phyloP scores from a whole-genome alignment of 2,329 filamentous ascomycete genomes.

The Trichophyton rubrum region DNA sequence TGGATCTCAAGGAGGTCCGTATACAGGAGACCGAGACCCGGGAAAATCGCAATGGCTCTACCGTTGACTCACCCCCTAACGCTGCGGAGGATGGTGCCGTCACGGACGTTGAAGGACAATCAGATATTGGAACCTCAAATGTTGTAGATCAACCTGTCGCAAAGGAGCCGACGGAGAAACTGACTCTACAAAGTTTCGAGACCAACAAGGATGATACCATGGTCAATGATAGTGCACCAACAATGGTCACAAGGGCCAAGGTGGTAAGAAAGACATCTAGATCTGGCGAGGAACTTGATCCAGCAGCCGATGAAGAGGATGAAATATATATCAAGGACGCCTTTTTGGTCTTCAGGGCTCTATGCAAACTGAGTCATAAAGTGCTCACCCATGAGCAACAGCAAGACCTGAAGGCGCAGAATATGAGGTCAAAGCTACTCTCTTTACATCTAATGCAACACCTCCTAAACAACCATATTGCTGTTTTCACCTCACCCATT shows the following conservation, averaged over 20 bases:
- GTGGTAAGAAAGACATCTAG: constrained; percentile 34
- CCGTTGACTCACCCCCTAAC: constrained; percentile 26
- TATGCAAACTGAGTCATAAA: constrained; percentile 96
- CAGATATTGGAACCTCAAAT: constrained; percentile 26
- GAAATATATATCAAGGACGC: constrained; percentile 96
- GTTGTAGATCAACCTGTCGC: constrained; percentile 33
- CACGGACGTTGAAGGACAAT: constrained; percentile 37
- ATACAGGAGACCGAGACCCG: constrained; percentile 33
- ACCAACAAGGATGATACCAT: constrained; percentile 54
- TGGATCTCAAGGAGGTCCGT: constrained; percentile 77
- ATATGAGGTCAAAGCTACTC: constrained; percentile 93
- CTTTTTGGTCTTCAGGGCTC: constrained; percentile 91
- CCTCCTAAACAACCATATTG: constrained; percentile 83
- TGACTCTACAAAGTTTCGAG: constrained; percentile 58
- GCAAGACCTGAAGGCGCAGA: constrained; percentile 81
- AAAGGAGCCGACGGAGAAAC: constrained; percentile 46
- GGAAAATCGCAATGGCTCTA: constrained; percentile 22
- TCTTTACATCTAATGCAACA: constrained; percentile 93
- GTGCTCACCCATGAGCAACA: constrained; percentile 78
- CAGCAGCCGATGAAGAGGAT: constrained; percentile 55
- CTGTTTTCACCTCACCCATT: constrained; percentile 79
- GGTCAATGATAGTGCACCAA: constrained; percentile 55
- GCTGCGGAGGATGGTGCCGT: constrained; percentile 31
- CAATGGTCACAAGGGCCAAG: constrained; percentile 51
- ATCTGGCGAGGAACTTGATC: constrained; percentile 29